phyloP scores from a whole-genome alignment of 2,329 filamentous ascomycete species.

The Fusarium sp. region DNA sequence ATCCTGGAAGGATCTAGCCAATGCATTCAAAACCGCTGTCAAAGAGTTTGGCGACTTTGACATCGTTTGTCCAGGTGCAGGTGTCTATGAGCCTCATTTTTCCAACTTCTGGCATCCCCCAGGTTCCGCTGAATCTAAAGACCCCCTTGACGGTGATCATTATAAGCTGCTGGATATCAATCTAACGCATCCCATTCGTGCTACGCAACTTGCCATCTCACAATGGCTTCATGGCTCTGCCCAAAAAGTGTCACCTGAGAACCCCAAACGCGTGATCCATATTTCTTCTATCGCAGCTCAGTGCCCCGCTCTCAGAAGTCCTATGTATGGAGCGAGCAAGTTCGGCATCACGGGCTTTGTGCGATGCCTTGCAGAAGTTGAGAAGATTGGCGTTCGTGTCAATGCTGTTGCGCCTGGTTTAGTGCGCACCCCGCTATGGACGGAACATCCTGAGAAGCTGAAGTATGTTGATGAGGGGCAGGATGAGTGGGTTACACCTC shows the following conservation, averaged over 20 bases:
- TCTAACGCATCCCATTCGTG: constrained; percentile 52
- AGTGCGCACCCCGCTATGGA: constrained; percentile 57
- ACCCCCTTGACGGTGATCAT: constrained; percentile 41
- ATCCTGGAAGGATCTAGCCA: constrained; percentile 50
- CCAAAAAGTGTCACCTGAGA: constrained; percentile 28
- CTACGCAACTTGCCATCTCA: constrained; percentile 52
- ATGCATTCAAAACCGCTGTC: constrained; percentile 48
- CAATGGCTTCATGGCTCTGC: constrained; percentile 47
- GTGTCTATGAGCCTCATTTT: constrained; percentile 57
- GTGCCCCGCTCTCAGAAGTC: constrained; percentile 45
- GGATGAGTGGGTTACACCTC: constrained; percentile 53
- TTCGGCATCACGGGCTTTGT: constrained; percentile 52
- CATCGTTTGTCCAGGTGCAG: constrained; percentile 57
- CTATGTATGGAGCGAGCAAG: constrained; percentile 53
- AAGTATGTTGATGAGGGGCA: constrained; percentile 45
- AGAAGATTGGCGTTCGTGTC: constrained; percentile 50
- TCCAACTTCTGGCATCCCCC: constrained; percentile 55
- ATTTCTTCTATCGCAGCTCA: constrained; percentile 51
- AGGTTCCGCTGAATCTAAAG: constrained; percentile 46
- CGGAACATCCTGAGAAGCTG: constrained; percentile 55
- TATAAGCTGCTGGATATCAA: constrained; percentile 54
- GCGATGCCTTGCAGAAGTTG: constrained; percentile 50
- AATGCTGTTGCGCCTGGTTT: constrained; percentile 56
- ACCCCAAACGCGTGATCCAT: constrained; percentile 51
- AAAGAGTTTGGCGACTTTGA: constrained; percentile 51